Percentiles rank a stretch among this genome's conserved stretches.
These are phyloP conservation scores for Caryopteris hybrid DNA, from an alignment of 305 asterid genomes.

Conservation along the genomic window DNA sequence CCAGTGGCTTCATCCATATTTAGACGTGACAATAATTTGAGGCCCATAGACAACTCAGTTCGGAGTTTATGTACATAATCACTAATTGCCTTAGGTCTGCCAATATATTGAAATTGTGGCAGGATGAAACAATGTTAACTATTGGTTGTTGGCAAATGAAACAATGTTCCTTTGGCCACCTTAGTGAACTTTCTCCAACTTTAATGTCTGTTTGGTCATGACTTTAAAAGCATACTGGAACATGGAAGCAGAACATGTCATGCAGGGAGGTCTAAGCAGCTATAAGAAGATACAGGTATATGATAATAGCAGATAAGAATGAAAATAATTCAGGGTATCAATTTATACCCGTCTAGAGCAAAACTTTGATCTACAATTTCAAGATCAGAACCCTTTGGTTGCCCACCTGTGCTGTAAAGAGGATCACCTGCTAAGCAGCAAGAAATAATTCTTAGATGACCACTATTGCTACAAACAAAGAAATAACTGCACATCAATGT, in stretches of 20 bases:
- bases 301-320: conserved; percentile 6
- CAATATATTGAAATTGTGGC: too few relatives aligned
- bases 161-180: too few relatives aligned
- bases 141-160: neutral
- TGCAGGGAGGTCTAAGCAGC: conserved; percentile 8
- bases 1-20: neutral
- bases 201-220: neutral
- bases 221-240: neutral
- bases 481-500: neutral
- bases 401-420: conserved; percentile 77
- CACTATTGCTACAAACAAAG: conserved; percentile 8
- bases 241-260: conserved; percentile 8
- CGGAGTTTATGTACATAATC: neutral
- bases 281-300: neutral
- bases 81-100: too few relatives aligned
- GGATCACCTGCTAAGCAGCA: conserved; percentile 72
- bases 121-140: neutral
- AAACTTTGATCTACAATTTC: conserved; percentile 47
- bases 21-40: neutral
- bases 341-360: conserved; percentile 81
- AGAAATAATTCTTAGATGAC: conserved; percentile 13
- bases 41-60: neutral
- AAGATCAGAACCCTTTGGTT: conserved; percentile 46
- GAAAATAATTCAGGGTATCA: conserved; percentile 7
- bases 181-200: neutral